Conservation (phyloP, 257 asterid species). For the Solanum pimpinellifolium region DNA sequence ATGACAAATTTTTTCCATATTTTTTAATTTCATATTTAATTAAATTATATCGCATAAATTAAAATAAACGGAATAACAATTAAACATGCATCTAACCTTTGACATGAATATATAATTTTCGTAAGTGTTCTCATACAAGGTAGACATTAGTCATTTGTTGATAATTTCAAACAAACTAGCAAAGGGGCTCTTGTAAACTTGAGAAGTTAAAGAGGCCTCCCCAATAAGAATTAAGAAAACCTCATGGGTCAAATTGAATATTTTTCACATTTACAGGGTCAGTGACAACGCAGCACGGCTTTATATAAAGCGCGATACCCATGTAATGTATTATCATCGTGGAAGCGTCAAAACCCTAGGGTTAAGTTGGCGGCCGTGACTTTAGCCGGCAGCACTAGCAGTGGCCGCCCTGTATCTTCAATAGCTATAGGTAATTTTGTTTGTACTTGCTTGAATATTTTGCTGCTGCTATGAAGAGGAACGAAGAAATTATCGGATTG, state of each 20-base stretch:
- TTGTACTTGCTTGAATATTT: background rate
- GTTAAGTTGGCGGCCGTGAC: background rate
- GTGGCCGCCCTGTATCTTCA: background rate
- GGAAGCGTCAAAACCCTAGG: background rate
- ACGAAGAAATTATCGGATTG: background rate
- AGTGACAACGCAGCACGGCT: background rate
- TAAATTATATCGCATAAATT: background rate
- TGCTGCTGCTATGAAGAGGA: background rate
- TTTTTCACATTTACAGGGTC: background rate
- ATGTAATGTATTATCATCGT: fast-evolving
- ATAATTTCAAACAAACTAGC: background rate
- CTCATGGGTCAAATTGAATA: background rate
- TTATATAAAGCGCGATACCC: background rate
- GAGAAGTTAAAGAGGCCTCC: background rate
- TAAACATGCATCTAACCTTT: background rate
- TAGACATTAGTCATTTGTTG: background rate
- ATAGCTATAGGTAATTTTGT: background rate
- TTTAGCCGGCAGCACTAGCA: background rate
- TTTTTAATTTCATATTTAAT: too few species aligned
- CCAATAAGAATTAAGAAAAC: background rate
- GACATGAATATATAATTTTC: background rate
- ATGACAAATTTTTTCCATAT: too few species aligned
- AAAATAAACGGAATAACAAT: too few species aligned
- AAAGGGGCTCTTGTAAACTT: background rate
- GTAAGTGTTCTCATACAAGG: background rate